phyloP scores from a whole-genome alignment of 2,329 filamentous ascomycete genomes.

The Diaporthe aspalathi region DNA sequence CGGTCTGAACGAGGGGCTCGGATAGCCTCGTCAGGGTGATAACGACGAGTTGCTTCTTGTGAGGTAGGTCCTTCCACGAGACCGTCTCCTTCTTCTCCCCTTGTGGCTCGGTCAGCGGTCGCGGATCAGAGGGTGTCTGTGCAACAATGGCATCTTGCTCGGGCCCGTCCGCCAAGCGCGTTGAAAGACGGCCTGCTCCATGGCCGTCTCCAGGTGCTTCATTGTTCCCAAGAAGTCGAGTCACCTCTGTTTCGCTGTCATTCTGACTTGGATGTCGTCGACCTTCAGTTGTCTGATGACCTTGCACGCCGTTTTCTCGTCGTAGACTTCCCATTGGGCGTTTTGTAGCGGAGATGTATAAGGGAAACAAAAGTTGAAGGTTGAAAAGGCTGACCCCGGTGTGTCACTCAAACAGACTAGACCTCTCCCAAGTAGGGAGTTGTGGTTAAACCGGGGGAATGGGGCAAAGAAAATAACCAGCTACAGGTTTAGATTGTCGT shows the following conservation, averaged over 20 bases:
- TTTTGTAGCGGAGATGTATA: neutral
- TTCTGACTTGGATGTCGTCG: neutral
- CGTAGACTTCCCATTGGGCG: slow-evolving; percentile 4
- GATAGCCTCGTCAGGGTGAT: slow-evolving; percentile 82
- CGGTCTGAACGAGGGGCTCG: slow-evolving; percentile 85
- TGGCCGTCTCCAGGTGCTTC: neutral
- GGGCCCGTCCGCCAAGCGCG: neutral
- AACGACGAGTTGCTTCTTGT: slow-evolving; percentile 81
- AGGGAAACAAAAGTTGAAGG: neutral
- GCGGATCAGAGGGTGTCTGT: neutral
- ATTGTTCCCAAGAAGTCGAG: slow-evolving; percentile 1
- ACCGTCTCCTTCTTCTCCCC: slow-evolving; percentile 54
- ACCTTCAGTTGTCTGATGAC: neutral
- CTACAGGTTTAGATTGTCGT: too few relatives aligned
- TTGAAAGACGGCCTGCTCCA: neutral
- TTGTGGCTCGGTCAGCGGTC: neutral
- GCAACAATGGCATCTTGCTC: neutral
- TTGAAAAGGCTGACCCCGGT: neutral
- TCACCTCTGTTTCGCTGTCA: neutral
- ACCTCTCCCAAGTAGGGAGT: neutral
- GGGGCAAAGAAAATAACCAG: neutral
- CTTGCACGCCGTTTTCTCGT: neutral
- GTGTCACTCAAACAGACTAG: neutral
- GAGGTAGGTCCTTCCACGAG: slow-evolving; percentile 79
- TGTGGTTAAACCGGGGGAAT: too few relatives aligned